Evolutionary conservation across 2,329 filamentous ascomycete species (phyloP).

Genomic region (Exophiala lecanii-corni): DNA sequence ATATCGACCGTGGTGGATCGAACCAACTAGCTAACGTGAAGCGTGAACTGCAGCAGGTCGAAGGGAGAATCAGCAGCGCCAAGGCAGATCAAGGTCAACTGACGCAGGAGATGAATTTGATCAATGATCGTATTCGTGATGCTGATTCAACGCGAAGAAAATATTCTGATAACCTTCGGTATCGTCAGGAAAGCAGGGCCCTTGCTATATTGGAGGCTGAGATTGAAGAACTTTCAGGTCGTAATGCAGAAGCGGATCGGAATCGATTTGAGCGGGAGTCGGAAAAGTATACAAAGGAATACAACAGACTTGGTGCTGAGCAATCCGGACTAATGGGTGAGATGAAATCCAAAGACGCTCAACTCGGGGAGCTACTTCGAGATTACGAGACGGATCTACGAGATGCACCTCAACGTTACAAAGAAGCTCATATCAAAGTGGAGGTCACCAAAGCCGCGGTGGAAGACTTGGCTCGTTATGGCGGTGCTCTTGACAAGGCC

Average conservation of each 20-base stretch:
- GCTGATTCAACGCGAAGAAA: conserved; percentile 79
- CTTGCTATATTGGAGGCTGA: conserved; percentile 64
- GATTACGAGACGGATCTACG: conserved; percentile 88
- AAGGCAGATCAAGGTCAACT: conserved; percentile 66
- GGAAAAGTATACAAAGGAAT: conserved; percentile 59
- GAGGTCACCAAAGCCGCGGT: conserved; percentile 90
- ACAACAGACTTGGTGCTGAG: conserved; percentile 66
- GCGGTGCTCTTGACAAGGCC: conserved; percentile 81
- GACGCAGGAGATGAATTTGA: conserved; percentile 67
- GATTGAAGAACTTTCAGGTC: conserved; percentile 68
- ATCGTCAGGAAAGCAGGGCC: conserved; percentile 67
- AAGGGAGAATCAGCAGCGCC: conserved; percentile 59
- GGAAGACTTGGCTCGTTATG: conserved; percentile 80
- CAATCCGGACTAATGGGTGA: conserved; percentile 69
- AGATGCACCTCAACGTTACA: conserved; percentile 73
- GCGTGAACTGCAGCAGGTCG: conserved; percentile 63
- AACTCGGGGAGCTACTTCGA: conserved; percentile 64
- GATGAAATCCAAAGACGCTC: conserved; percentile 79
- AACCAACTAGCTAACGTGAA: conserved; percentile 65
- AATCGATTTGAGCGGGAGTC: conserved; percentile 68
- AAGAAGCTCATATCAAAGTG: conserved; percentile 82
- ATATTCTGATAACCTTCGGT: conserved; percentile 83
- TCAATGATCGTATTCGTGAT: conserved; percentile 72
- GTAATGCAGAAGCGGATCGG: conserved; percentile 79
- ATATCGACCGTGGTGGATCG: conserved; percentile 70